Conservation (phyloP, 1,284 basidiomycete genomes). For the Polyporus tsugae region DNA sequence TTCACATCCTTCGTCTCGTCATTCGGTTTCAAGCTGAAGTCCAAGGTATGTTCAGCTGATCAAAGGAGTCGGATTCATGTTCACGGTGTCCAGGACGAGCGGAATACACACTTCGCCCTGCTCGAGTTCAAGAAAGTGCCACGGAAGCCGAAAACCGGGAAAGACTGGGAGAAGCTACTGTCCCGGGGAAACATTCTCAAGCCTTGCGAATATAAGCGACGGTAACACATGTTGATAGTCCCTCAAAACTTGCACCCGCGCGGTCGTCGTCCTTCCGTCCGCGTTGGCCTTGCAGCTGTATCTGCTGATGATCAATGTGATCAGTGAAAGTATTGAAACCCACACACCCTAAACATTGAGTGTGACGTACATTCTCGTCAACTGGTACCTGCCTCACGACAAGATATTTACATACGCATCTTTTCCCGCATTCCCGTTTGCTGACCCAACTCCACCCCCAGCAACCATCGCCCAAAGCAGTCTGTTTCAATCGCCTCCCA, state of each 20-base stretch:
- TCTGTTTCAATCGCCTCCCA: background rate
- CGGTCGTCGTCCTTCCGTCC: background rate
- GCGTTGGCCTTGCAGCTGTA: background rate
- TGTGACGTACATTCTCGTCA: background rate
- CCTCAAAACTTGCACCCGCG: background rate
- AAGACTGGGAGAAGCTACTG: conserved; percentile 72
- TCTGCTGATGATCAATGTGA: conserved; percentile 4
- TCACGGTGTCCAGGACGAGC: conserved; percentile 65
- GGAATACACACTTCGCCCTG: conserved; percentile 89
- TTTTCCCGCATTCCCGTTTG: background rate
- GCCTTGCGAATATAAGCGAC: conserved; percentile 96
- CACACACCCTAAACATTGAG: background rate
- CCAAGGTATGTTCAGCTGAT: conserved; percentile 62
- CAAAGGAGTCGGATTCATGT: conserved; percentile 9
- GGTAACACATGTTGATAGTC: conserved; percentile 51
- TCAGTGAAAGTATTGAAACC: background rate
- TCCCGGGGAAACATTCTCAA: conserved; percentile 76
- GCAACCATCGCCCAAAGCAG: background rate
- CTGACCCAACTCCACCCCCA: background rate
- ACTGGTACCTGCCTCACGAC: background rate
- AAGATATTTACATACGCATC: background rate
- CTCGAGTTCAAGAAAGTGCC: conserved; percentile 84
- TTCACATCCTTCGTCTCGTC: conserved; percentile 79
- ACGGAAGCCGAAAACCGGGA: conserved; percentile 55
- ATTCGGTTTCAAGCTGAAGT: conserved; percentile 83